Evolutionary conservation across 2,329 filamentous ascomycete species (phyloP).

Genomic region (Fusarium sp.): DNA sequence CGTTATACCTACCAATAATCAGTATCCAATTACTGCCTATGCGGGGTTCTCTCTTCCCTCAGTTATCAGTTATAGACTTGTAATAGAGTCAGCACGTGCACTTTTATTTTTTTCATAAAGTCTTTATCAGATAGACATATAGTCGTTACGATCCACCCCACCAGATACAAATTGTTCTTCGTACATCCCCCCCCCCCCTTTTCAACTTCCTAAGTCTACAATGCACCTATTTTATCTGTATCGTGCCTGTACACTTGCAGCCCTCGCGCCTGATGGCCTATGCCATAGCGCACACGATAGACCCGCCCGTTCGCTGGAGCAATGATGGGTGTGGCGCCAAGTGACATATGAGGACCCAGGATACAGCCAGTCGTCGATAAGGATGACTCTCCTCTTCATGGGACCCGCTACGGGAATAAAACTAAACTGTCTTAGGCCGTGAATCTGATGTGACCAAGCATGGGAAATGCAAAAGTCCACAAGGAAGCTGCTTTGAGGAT

Average conservation of each 20-base stretch:
- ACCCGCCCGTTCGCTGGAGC: slow-evolving; percentile 44
- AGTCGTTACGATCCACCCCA: no score
- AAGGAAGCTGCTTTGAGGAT: slow-evolving; percentile 23
- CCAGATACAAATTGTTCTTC: background rate
- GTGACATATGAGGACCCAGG: slow-evolving; percentile 40
- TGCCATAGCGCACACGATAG: slow-evolving; percentile 27
- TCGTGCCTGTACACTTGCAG: background rate
- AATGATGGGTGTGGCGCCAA: slow-evolving; percentile 48
- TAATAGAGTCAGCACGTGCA: background rate
- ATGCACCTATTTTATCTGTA: background rate
- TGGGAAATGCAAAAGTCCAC: slow-evolving; percentile 46
- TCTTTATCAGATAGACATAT: no score
- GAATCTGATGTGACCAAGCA: slow-evolving; percentile 41
- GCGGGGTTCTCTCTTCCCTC: slow-evolving; percentile 1
- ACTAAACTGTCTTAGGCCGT: slow-evolving; percentile 37
- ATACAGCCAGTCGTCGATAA: slow-evolving; percentile 41
- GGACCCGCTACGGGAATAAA: slow-evolving; percentile 44
- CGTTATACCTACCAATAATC: background rate
- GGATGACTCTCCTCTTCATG: slow-evolving; percentile 30
- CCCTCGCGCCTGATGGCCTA: slow-evolving; percentile 26
- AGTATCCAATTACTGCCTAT: background rate
- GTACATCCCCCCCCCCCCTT: no score
- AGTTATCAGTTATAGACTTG: no score
- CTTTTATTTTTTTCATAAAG: background rate
- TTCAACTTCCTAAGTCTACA: background rate